A percentile compares a stretch with the other conserved stretches of the same genome.
Conservation (phyloP, 305 asterid genomes). For the Solanum hybrid region DNA sequence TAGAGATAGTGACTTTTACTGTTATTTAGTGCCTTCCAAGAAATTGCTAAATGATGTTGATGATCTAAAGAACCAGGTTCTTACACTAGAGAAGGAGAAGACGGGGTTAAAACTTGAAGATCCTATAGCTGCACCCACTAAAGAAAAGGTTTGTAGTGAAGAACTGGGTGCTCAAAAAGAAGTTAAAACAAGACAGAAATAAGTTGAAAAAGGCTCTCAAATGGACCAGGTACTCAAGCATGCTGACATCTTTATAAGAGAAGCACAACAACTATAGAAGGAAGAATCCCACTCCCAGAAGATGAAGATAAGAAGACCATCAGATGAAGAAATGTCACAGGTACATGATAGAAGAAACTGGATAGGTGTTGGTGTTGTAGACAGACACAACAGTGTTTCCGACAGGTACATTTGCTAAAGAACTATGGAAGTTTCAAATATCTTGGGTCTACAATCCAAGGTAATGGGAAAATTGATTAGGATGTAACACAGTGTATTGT, state of each 20-base stretch:
- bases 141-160: not conserved
- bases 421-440: not conserved
- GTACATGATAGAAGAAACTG: not conserved
- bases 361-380: not conserved
- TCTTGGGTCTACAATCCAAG: not conserved
- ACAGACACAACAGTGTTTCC: not conserved
- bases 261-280: not conserved
- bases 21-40: not conserved
- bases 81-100: not conserved
- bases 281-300: not conserved
- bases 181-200: not conserved
- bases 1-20: not conserved
- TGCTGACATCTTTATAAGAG: not conserved
- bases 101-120: not conserved
- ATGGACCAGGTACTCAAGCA: not conserved
- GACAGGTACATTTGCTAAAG: not conserved
- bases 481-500: not conserved
- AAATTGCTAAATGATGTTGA: not conserved
- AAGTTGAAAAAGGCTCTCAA: not conserved
- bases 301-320: not conserved
- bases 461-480: not conserved
- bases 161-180: not conserved
- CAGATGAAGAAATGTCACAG: not conserved
- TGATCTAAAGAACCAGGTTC: not conserved
- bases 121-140: not conserved